A percentile compares a stretch with the other conserved stretches of the same genome.
phyloP scores from a whole-genome alignment of 352 stramenopile species.

The Detonula confervacea region DNA sequence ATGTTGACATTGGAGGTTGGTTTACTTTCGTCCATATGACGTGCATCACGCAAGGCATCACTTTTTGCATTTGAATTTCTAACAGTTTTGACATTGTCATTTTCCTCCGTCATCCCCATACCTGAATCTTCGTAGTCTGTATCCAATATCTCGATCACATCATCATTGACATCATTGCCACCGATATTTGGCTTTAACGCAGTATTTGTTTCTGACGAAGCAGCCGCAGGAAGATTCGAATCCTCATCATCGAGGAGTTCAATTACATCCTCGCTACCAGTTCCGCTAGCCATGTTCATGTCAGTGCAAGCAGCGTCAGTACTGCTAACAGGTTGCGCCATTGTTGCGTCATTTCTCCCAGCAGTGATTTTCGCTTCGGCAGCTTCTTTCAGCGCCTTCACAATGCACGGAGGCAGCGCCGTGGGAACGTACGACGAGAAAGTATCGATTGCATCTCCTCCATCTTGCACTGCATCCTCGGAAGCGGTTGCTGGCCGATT shows the following conservation, averaged over 20 bases:
- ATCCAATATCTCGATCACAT: constrained; percentile 50
- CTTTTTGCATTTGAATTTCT: too few relatives aligned
- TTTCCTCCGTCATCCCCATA: neutral
- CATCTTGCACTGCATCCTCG: constrained; percentile 45
- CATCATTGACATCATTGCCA: too few relatives aligned
- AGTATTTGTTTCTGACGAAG: neutral
- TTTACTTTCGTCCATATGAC: too few relatives aligned
- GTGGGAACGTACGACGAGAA: constrained; percentile 55
- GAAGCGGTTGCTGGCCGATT: neutral
- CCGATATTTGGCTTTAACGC: too few relatives aligned
- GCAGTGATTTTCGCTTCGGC: neutral
- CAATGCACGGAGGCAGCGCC: constrained; percentile 36
- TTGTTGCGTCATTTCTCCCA: neutral
- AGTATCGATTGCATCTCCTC: constrained; percentile 54
- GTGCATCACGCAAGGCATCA: too few relatives aligned
- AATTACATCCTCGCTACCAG: constrained; percentile 2
- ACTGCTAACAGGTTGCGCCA: neutral
- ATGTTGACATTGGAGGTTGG: constrained; percentile 1
- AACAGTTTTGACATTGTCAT: too few relatives aligned
- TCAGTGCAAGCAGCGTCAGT: neutral
- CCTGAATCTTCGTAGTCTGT: constrained; percentile 22
- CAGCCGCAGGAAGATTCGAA: neutral
- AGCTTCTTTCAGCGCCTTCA: constrained; percentile 28
- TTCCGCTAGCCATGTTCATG: too few relatives aligned
- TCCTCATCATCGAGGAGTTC: constrained; percentile 2